Evolutionary conservation across 495 filamentous ascomycete genomes (phyloP), one percentile per base, ranked within the genome.

Genomic region (Corynascus novoguineensis): DNA sequence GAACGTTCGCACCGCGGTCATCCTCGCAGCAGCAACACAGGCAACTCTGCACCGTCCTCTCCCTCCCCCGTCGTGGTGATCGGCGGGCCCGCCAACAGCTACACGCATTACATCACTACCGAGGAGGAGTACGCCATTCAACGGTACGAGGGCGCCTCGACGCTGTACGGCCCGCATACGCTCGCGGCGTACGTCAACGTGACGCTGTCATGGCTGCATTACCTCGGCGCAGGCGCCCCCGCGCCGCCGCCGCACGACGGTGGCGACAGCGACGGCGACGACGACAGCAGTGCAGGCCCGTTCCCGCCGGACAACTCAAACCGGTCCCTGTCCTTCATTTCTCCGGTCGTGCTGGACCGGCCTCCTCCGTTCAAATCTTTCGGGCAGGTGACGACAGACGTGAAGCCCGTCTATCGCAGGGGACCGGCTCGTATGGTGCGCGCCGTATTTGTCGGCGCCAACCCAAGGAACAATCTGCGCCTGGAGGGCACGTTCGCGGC

Each of bases 21-120:
- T n/a, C n/a, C n/a, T n/a, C n/a, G n/a, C n/a, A n/a, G n/a, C n/a
- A n/a, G n/a, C n/a, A n/a, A n/a, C n/a, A n/a, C n/a, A n/a, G n/a
- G n/a, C n/a, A n/a, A n/a, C 21, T 32, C 12, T n/a, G 35, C 17
- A 12, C 24, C 22, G 11, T 1, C 35, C 19, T 5, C 4, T 31
- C 25, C 41, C 4, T 12, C 80, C 1, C 90, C 90, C 2, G 71
- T 89, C 17, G 87, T 95, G 10, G 89, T 97, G 22, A 75, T 98
- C 14, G 93, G 93, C n/a, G 90, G 89, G 1, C 93, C 92, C 5
- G 89, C 92, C 9, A 98, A 98, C 71, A 90, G 81, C 63, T 98
- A 98, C 69, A 90, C 93, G 14, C 93, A 98, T 68, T 98, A 98
- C 70, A 95, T 96, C 71, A 73, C 89, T 10, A 98, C 93, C 0